Percentiles rank a stretch among this genome's conserved stretches.
Conservation (phyloP, 495 filamentous ascomycete genomes). For the Lindgomyces ingoldianus region DNA sequence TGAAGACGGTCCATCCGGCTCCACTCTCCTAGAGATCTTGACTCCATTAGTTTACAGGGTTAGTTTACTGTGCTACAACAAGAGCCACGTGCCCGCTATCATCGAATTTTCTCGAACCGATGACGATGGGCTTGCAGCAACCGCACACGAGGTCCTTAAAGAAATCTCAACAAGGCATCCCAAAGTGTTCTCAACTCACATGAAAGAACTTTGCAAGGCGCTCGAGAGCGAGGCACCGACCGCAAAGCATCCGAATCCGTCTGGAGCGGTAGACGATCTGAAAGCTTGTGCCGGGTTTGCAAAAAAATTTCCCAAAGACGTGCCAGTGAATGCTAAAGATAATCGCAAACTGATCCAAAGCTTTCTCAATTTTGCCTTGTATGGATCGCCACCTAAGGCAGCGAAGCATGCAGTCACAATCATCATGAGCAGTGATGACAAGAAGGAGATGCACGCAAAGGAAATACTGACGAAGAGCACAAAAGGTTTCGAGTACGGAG, state of each 20-base stretch:
- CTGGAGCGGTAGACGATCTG: constrained; percentile 77
- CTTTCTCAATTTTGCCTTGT: constrained; percentile 74
- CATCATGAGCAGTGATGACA: constrained; percentile 75
- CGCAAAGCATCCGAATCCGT: constrained; percentile 61
- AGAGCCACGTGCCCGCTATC: constrained; percentile 86
- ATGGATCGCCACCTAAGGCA: constrained; percentile 76
- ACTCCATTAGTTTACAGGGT: constrained; percentile 82
- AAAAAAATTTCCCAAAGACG: constrained; percentile 76
- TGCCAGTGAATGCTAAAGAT: constrained; percentile 57
- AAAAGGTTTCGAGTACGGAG: constrained; percentile 75
- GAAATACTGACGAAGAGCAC: constrained; percentile 75
- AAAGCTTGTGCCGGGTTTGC: constrained; percentile 92
- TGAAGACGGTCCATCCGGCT: constrained; percentile 60
- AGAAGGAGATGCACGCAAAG: constrained; percentile 82
- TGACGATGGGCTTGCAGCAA: constrained; percentile 69
- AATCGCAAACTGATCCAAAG: constrained; percentile 83
- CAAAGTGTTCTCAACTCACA: constrained; percentile 84
- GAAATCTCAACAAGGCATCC: constrained; percentile 89
- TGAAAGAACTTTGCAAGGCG: constrained; percentile 86
- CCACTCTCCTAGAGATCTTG: constrained; percentile 70
- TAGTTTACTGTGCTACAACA: constrained; percentile 84
- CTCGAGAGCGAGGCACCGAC: constrained; percentile 79
- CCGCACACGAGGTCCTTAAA: constrained; percentile 87
- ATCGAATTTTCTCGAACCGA: constrained; percentile 83
- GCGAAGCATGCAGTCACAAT: constrained; percentile 94